phyloP scores from a whole-genome alignment of 2,329 filamentous ascomycete species.

The Nemania sp. region DNA sequence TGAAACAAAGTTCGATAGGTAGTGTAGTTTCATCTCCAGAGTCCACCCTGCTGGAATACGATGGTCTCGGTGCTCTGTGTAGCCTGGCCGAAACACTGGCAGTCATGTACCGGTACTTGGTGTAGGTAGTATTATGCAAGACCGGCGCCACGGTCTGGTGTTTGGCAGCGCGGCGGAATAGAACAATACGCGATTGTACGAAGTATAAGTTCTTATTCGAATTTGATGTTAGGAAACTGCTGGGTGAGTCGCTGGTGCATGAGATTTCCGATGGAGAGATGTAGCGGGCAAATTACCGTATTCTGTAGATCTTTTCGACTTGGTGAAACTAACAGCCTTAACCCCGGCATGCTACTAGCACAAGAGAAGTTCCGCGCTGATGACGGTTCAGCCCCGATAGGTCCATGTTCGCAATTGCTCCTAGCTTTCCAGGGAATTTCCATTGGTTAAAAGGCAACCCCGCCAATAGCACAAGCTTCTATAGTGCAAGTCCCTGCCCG shows the following conservation, averaged over 20 bases:
- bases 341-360: conserved; percentile 5
- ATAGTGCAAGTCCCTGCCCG: too few relatives aligned
- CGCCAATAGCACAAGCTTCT: conserved; percentile 21
- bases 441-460: neutral
- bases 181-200: too few relatives aligned
- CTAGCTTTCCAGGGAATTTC: neutral
- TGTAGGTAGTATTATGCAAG: too few relatives aligned
- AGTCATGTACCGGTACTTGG: neutral
- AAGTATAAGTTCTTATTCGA: too few relatives aligned
- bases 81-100: conserved; percentile 9
- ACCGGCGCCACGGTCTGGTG: too few relatives aligned
- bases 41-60: conserved; percentile 1
- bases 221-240: too few relatives aligned
- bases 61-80: neutral
- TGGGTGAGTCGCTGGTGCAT: too few relatives aligned
- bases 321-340: neutral
- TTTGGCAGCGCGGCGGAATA: too few relatives aligned
- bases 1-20: conserved; percentile 20
- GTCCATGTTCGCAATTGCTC: conserved; percentile 13
- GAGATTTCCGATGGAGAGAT: too few relatives aligned
- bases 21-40: conserved; percentile 20
- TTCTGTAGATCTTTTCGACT: neutral
- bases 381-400: conserved; percentile 22
- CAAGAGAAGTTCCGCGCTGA: conserved; percentile 13
- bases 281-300: conserved; percentile 17